A percentile compares a stretch with the other conserved stretches of the same genome.
These are phyloP conservation scores for Elongisporangium undulatum DNA, from an alignment of 352 stramenopile genomes.

Conservation along the genomic window DNA sequence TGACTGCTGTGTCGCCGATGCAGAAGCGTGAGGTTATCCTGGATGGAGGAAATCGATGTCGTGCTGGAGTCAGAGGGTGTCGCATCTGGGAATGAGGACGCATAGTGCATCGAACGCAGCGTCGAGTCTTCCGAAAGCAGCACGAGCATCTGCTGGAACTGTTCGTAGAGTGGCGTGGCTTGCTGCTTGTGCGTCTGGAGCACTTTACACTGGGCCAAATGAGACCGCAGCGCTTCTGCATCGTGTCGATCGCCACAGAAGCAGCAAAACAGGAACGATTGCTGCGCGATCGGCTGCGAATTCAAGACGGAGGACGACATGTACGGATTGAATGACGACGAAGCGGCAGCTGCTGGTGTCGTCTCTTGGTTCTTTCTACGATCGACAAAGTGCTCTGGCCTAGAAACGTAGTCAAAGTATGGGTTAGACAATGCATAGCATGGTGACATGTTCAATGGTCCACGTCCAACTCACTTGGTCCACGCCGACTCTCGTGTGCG, in stretches of 20 bases:
- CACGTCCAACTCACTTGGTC: conserved; percentile 47
- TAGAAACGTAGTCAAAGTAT: not conserved
- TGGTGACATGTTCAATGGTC: not conserved
- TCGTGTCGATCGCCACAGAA: conserved; percentile 59
- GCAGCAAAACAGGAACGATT: conserved; percentile 60
- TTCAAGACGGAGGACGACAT: not conserved
- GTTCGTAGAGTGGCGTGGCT: conserved; percentile 47
- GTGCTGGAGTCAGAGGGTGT: conserved; percentile 18
- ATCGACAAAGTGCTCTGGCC: not conserved
- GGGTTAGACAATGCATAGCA: not conserved
- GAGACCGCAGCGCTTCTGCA: conserved; percentile 22
- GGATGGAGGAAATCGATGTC: conserved; percentile 24
- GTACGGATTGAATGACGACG: not conserved
- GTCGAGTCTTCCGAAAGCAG: conserved; percentile 63
- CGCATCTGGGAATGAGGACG: conserved; percentile 52
- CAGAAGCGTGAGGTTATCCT: conserved; percentile 43
- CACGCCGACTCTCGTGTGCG: conserved; percentile 81
- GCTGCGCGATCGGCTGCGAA: conserved; percentile 18
- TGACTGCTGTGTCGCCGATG: conserved; percentile 11
- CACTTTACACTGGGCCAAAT: conserved; percentile 49
- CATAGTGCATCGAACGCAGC: conserved; percentile 67
- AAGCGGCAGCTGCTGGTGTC: not conserved
- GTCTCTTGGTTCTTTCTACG: not conserved
- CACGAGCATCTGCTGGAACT: conserved; percentile 59
- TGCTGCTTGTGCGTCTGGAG: conserved; percentile 47